Percentiles rank a stretch among this genome's conserved stretches.
These are phyloP conservation scores for Phaeosphaeriaceae sp. DNA, from an alignment of 2,329 filamentous ascomycete species.

Conservation along the genomic window DNA sequence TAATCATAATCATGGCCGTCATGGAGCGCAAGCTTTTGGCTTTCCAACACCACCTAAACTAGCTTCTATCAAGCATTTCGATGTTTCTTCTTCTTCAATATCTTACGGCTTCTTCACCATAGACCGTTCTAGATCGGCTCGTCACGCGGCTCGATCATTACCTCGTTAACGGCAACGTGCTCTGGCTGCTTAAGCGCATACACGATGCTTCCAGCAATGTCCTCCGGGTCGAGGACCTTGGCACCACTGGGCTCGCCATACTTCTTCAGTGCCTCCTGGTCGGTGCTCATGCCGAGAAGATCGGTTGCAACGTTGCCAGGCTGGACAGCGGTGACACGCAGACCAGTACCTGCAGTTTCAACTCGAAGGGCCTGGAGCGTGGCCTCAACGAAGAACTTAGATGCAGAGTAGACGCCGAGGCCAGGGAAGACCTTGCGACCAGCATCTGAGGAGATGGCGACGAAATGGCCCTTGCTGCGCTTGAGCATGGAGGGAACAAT, in stretches of 20 bases:
- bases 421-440: slow-evolving; percentile 84
- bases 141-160: slow-evolving; percentile 66
- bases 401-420: slow-evolving; percentile 81
- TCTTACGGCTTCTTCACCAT: neutral
- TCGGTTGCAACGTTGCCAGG: slow-evolving; percentile 80
- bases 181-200: slow-evolving; percentile 77
- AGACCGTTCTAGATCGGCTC: slow-evolving; percentile 37
- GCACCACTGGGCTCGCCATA: slow-evolving; percentile 79
- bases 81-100: neutral
- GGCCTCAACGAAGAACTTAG: slow-evolving; percentile 86
- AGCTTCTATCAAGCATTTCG: neutral
- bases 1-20: slow-evolving; percentile 1
- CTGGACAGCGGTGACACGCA: slow-evolving; percentile 78
- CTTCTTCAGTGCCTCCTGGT: slow-evolving; percentile 78
- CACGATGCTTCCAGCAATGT: slow-evolving; percentile 76
- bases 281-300: slow-evolving; percentile 76
- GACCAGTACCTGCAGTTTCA: slow-evolving; percentile 76
- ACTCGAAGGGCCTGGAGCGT: slow-evolving; percentile 77
- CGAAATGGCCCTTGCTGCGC: slow-evolving; percentile 74
- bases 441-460: slow-evolving; percentile 83
- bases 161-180: slow-evolving; percentile 81
- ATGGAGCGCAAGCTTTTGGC: neutral
- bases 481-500: slow-evolving; percentile 75
- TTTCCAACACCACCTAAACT: neutral
- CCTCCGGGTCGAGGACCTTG: slow-evolving; percentile 75